Evolutionary conservation across 495 filamentous ascomycete genomes (phyloP).

Genomic region (Amorphotheca resinae): DNA sequence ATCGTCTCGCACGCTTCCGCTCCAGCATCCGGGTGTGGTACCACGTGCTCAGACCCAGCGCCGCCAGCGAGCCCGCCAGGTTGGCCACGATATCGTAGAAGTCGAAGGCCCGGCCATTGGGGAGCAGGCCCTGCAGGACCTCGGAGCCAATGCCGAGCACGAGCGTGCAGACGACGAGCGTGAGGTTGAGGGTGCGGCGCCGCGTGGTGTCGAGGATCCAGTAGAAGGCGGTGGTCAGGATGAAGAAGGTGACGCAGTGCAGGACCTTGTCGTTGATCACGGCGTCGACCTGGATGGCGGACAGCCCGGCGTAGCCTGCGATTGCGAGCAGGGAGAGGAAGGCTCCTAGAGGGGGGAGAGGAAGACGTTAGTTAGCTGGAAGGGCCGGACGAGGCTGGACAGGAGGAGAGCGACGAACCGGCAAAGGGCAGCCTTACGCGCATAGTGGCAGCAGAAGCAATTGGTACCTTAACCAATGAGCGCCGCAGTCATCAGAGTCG

Average conservation of each 20-base stretch:
- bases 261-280: constrained; percentile 75
- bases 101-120: constrained; percentile 76
- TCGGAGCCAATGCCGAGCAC: constrained; percentile 73
- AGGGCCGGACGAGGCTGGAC: no score
- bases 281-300: constrained; percentile 40
- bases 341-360: constrained; percentile 42
- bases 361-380: constrained; percentile 9
- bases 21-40: constrained; percentile 96
- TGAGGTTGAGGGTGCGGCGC: constrained; percentile 70
- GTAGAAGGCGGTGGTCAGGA: constrained; percentile 82
- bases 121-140: constrained; percentile 66
- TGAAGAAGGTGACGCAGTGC: constrained; percentile 81
- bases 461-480: no score
- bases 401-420: constrained; percentile 29
- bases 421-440: constrained; percentile 64
- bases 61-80: constrained; percentile 61
- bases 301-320: constrained; percentile 67
- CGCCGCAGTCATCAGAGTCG: no score
- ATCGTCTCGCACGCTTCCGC: constrained; percentile 63
- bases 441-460: constrained; percentile 34
- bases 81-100: constrained; percentile 79
- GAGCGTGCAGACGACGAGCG: constrained; percentile 65
- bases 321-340: constrained; percentile 67
- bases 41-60: constrained; percentile 64
- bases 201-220: constrained; percentile 90